phyloP scores from a whole-genome alignment of 768 basidiomycete species.

The Lanmaoa pseudosensibilis region DNA sequence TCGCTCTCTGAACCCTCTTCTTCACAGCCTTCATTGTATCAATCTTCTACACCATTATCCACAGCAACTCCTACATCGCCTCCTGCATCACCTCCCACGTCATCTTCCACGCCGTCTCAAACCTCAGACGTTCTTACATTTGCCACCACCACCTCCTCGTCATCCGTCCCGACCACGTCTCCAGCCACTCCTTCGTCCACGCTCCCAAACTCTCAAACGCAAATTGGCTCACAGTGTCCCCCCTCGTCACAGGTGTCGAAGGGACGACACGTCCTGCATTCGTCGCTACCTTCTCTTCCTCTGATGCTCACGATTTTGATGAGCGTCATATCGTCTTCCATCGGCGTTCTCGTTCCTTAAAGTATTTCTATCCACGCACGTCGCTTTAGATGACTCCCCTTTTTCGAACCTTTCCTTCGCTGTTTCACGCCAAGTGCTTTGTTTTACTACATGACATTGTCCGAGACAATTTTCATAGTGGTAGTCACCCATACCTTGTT shows the following conservation, averaged over 20 bases:
- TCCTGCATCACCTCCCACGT: not conserved
- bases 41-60: not conserved
- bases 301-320: slow-evolving; percentile 27
- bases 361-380: not conserved
- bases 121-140: not conserved
- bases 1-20: not conserved
- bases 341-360: slow-evolving; percentile 30
- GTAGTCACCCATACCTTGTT: not conserved
- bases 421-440: not conserved
- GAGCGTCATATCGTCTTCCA: slow-evolving; percentile 24
- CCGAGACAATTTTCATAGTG: slow-evolving; percentile 5
- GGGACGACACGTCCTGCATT: slow-evolving; percentile 9
- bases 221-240: slow-evolving; percentile 28
- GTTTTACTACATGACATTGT: not conserved
- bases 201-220: slow-evolving; percentile 15
- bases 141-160: not conserved
- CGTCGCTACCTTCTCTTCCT: slow-evolving; percentile 10
- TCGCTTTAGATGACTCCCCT: not conserved
- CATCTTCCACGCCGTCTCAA: not conserved
- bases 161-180: not conserved
- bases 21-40: not conserved
- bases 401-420: not conserved
- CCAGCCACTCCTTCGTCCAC: not conserved
- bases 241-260: slow-evolving; percentile 5
- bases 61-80: not conserved